Percentiles rank a stretch among this genome's conserved stretches.
phyloP scores from a whole-genome alignment of 257 asterid species.

The Mitragyna speciosa region DNA sequence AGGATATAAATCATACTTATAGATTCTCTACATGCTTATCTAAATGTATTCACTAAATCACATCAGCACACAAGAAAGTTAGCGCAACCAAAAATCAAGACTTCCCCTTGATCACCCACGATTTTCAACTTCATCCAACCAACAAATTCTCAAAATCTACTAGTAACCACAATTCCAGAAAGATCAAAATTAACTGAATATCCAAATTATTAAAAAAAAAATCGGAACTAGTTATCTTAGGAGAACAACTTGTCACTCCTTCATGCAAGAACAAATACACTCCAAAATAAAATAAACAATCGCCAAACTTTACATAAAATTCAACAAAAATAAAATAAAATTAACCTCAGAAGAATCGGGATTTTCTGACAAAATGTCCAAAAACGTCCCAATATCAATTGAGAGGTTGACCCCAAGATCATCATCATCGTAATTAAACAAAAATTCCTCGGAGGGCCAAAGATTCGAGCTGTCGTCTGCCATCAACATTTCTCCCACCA shows the following conservation, averaged over 20 bases:
- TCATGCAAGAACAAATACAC: neutral
- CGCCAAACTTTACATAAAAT: no score
- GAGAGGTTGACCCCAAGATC: constrained; percentile 32
- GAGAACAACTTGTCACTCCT: neutral
- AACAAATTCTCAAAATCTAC: neutral
- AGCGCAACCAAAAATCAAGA: neutral
- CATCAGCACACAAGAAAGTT: neutral
- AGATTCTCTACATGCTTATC: neutral
- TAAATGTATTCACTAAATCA: neutral
- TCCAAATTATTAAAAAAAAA: neutral
- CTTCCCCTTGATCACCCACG: neutral
- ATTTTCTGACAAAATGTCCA: constrained; percentile 32
- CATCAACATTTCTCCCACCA: constrained; percentile 54
- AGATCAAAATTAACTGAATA: neutral
- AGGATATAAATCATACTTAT: neutral
- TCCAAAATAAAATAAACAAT: neutral
- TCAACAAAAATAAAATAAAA: neutral
- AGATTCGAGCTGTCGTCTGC: constrained; percentile 32
- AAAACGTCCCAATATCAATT: constrained; percentile 46
- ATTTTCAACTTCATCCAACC: neutral
- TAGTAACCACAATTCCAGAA: neutral
- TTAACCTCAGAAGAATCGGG: constrained; percentile 35
- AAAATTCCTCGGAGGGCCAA: constrained; percentile 27
- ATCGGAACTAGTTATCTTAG: no score
- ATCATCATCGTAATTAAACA: constrained; percentile 23